A percentile compares a stretch with the other conserved stretches of the same genome.
Conservation (phyloP, 2,329 filamentous ascomycete genomes). For the Arthroderma uncinatum region DNA sequence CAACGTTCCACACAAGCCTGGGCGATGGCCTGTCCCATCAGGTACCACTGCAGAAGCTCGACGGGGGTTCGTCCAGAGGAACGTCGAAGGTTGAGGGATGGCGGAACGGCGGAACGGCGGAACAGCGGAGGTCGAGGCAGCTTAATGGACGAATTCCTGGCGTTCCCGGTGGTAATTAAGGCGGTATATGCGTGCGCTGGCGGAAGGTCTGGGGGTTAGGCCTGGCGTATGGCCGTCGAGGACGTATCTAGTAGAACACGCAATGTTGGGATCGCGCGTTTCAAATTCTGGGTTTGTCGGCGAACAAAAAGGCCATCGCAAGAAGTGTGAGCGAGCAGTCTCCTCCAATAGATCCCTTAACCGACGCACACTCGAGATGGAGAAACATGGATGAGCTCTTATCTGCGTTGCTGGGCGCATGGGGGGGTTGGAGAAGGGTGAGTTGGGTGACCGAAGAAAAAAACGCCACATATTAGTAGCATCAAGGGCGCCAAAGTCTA, state of each 20-base stretch:
- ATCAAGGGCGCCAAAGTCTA: no score
- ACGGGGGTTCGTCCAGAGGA: neutral
- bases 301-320: slow-evolving; percentile 5
- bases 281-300: slow-evolving; percentile 5
- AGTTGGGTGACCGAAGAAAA: no score
- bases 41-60: slow-evolving; percentile 13
- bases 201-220: neutral
- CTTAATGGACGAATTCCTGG: neutral
- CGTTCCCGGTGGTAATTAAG: neutral
- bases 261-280: neutral
- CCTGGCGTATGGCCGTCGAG: neutral
- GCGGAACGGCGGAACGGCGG: slow-evolving; percentile 1
- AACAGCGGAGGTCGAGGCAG: neutral
- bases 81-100: neutral
- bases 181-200: slow-evolving; percentile 3
- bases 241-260: no score
- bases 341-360: slow-evolving; percentile 4
- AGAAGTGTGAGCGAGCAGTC: neutral
- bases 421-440: neutral
- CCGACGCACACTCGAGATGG: neutral
- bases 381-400: slow-evolving; percentile 1
- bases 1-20: slow-evolving; percentile 10
- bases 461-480: no score
- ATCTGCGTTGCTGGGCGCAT: neutral
- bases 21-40: slow-evolving; percentile 11